These are phyloP conservation scores for Striga hermonthica DNA, from an alignment of 305 asterid species.

Conservation along the genomic window DNA sequence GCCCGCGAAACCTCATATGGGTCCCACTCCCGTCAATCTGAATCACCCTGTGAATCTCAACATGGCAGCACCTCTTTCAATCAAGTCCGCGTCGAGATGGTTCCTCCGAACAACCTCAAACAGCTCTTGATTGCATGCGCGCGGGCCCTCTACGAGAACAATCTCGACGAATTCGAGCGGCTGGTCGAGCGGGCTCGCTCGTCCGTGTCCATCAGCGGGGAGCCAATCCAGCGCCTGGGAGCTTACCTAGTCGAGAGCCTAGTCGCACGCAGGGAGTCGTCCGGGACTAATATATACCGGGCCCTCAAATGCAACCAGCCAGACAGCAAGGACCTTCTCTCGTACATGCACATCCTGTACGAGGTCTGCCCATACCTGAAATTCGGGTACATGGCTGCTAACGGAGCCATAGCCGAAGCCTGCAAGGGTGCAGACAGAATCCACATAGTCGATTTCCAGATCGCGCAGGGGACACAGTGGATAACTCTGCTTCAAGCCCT, in stretches of 20 bases:
- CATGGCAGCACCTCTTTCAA: background rate
- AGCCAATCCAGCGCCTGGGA: constrained; percentile 82
- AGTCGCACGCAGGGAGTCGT: constrained; percentile 64
- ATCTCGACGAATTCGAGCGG: constrained; percentile 40
- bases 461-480: constrained; percentile 90
- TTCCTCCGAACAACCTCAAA: constrained; percentile 38
- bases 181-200: constrained; percentile 49
- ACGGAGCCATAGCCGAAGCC: constrained; percentile 84
- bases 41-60: background rate
- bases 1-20: too few relatives aligned
- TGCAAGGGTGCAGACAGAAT: constrained; percentile 64
- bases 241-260: constrained; percentile 85
- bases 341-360: constrained; percentile 73
- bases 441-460: constrained; percentile 80
- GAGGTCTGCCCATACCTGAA: constrained; percentile 80
- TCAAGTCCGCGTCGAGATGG: constrained; percentile 30
- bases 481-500: constrained; percentile 79
- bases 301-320: constrained; percentile 71
- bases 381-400: constrained; percentile 87
- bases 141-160: constrained; percentile 52
- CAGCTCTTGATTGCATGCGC: constrained; percentile 42
- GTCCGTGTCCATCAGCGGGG: constrained; percentile 66
- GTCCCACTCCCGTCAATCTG: background rate
- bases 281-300: constrained; percentile 71
- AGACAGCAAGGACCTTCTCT: constrained; percentile 54